Evolutionary conservation across 495 filamentous ascomycete species (phyloP), one percentile per base, ranked within the genome.

Genomic region (Chaetomium tenue): DNA sequence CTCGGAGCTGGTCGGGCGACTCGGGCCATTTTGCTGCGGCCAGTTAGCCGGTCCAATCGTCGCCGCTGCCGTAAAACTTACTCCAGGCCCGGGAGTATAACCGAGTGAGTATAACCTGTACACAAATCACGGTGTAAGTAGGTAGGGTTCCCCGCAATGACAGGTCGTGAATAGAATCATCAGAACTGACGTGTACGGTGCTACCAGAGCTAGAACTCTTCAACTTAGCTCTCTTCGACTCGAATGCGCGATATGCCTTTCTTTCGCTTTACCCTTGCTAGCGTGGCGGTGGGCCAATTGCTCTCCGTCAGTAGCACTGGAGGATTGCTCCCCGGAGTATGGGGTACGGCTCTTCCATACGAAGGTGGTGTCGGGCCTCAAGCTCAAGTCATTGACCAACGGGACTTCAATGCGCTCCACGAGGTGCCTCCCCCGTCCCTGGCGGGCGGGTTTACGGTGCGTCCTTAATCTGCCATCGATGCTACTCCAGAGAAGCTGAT

Each of bases 301-400:
- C 37, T 52, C 30, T 48, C 28, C 3, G 30, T 60, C 5, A 11
- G 7, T 28, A 25, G 20, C 11, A 1, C 28, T 30, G 23, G 3
- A 20, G 16, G 4, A 26, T 2, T 25, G 1, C 13, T 23, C 15
- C 6, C 44, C 3, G 25, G 25, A 15, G 23, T n/a, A 22, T 5
- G 57, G 28, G 40, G 1, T n/a, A 23, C 12, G 30, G 42, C 8
- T 13, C 62, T 39, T 8, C 15, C 5, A 2, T 30, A 33, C n/a
- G 23, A 18, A 63, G 57, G 7, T 52, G 18, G 5, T 5, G 28
- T 79, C 58, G 77, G 76, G 13, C 70, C 74, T 16, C 77, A 78
- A 50, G 76, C 78, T 30, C 77, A 82, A 56, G 65, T 78, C 57
- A 80, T 80, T 37, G 62, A 76, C 64, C 77, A 76, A 60, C 78